Evolutionary conservation across 2,329 filamentous ascomycete species (phyloP), one percentile per base, ranked within the genome.

Genomic region (Cadophora gregata): DNA sequence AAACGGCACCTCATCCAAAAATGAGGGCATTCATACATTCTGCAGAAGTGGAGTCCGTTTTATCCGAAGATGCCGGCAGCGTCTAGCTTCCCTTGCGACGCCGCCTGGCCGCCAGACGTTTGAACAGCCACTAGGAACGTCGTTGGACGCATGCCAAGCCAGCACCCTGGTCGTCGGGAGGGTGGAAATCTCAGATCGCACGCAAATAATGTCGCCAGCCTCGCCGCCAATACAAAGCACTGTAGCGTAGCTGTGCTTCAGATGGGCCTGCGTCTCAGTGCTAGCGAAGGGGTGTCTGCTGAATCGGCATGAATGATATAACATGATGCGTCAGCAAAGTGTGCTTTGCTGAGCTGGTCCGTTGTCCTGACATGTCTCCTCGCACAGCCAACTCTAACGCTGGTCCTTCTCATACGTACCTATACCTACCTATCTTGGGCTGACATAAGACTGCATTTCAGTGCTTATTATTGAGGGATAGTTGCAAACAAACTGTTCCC

Each of bases 11-110:
- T n/a, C n/a, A n/a, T n/a, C n/a, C n/a, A 55, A 55, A 7, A 12
- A 55, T 55, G 29, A 55, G 51, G 51, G 51, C 51, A 55, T 55
- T 55, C 51, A 55, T 33, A 55, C n/a, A 31, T 33, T 55, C 16
- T 33, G 27, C 51, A 33, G 27, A 55, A 14, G 29, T 55, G n/a
- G 50, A 55, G 51, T 31, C 19, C 27, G 19, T 16, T n/a, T 55
- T 33, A 55, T 55, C 51, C 51, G 51, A 55, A 55, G 25, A 29
- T 55, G 51, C 51, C 51, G 29, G 27, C 27, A 21, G 25, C 50
- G 16, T 51, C 21, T 55, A 16, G 12, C 51, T 19, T 33, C 10
- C 51, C 10, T 16, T 9, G 10, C 27, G 16, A 33, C 27, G 51
- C 51, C 51, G 12, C 48, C 48, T 16, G 24, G 51, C 51, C 51